Evolutionary conservation across 768 basidiomycete genomes (phyloP).

Genomic region (Asterophora lycoperdoides): DNA sequence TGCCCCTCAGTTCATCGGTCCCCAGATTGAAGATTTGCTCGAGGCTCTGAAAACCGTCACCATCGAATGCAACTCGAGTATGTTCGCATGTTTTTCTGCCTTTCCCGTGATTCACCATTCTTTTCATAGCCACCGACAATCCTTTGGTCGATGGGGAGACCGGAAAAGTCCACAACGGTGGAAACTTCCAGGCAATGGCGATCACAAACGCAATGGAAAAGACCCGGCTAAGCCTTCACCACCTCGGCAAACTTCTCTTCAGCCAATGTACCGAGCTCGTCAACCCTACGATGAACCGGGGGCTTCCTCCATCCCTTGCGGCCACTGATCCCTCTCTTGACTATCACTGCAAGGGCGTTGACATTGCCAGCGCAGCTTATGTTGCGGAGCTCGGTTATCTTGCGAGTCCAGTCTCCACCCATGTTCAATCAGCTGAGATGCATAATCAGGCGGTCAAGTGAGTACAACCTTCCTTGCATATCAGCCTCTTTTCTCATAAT

Average conservation of each 20-base stretch:
- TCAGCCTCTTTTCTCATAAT: conserved; percentile 4
- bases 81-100: conserved; percentile 20
- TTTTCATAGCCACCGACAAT: conserved; percentile 73
- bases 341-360: conserved; percentile 81
- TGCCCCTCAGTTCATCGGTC: conserved; percentile 81
- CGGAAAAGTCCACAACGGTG: conserved; percentile 70
- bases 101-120: conserved; percentile 3
- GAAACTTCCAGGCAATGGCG: conserved; percentile 88
- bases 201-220: conserved; percentile 88
- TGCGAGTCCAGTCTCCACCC: conserved; percentile 80
- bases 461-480: conserved; percentile 22
- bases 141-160: conserved; percentile 72
- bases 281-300: conserved; percentile 76
- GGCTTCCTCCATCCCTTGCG: conserved; percentile 75
- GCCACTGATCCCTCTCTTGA: conserved; percentile 78
- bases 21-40: conserved; percentile 78
- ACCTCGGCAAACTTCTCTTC: conserved; percentile 67
- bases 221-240: conserved; percentile 67
- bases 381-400: conserved; percentile 77
- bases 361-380: conserved; percentile 82
- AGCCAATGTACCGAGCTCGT: conserved; percentile 66
- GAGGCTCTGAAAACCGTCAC: conserved; percentile 59
- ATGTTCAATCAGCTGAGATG: conserved; percentile 87
- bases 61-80: conserved; percentile 80
- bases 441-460: conserved; percentile 91